These are phyloP conservation scores for Alternaria tenuissima DNA, from an alignment of 2,329 filamentous ascomycete genomes.

Conservation along the genomic window DNA sequence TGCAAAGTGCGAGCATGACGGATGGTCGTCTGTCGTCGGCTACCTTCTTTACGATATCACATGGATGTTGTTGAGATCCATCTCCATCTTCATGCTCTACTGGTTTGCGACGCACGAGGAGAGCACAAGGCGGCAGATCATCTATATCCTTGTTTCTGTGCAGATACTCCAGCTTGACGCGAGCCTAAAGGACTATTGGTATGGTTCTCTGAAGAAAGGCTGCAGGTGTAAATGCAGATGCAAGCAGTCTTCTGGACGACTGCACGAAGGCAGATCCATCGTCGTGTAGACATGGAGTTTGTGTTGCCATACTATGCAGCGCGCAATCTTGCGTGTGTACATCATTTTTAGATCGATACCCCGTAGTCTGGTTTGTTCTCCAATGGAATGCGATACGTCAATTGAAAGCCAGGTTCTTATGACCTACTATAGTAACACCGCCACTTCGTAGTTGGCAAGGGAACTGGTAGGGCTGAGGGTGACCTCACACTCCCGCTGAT, in stretches of 20 bases:
- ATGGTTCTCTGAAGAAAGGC: constrained; percentile 10
- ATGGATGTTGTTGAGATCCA: constrained; percentile 8
- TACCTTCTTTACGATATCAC: constrained; percentile 10
- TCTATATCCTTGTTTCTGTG: constrained; percentile 1
- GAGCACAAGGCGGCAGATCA: constrained; percentile 1
- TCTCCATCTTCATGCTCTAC: constrained; percentile 1
- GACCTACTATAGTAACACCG: no score
- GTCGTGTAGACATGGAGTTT: background rate
- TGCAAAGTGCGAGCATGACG: background rate
- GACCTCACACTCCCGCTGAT: constrained; percentile 19
- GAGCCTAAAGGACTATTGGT: constrained; percentile 10
- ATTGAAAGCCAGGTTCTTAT: background rate
- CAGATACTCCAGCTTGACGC: constrained; percentile 9
- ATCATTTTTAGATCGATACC: constrained; percentile 6
- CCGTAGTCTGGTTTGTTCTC: background rate
- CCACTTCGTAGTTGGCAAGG: background rate
- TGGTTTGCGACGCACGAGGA: constrained; percentile 11
- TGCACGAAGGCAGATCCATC: constrained; percentile 5
- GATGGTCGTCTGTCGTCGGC: background rate
- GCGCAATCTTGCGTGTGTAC: background rate
- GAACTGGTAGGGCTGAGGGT: constrained; percentile 26
- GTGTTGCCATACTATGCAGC: background rate
- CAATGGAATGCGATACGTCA: background rate
- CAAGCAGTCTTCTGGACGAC: background rate
- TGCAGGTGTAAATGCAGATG: constrained; percentile 11